These are phyloP conservation scores for Aspergillus tanneri DNA, from an alignment of 2,329 filamentous ascomycete species.

Conservation along the genomic window DNA sequence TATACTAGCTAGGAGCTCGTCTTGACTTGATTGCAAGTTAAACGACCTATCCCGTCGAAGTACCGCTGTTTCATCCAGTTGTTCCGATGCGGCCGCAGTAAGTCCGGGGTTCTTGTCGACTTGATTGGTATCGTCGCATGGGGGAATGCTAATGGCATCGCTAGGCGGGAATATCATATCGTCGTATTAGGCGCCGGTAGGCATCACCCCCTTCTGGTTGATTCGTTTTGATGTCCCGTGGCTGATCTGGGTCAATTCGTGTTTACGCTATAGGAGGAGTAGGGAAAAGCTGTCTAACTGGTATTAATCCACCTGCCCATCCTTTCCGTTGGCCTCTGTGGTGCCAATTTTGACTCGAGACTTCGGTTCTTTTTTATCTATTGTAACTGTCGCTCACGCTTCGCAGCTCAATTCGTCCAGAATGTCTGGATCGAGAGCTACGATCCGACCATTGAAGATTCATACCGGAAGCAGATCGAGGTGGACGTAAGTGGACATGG, in stretches of 20 bases:
- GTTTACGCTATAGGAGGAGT: conserved; percentile 66
- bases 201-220: conserved; percentile 10
- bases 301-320: conserved; percentile 49
- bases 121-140: conserved; percentile 3
- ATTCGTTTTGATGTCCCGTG: conserved; percentile 1
- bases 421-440: conserved; percentile 94
- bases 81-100: conserved; percentile 40
- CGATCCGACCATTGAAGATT: conserved; percentile 85
- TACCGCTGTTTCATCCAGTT: conserved; percentile 1
- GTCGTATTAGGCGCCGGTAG: conserved; percentile 77
- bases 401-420: conserved; percentile 81
- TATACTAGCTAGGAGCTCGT: not conserved
- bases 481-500: conserved; percentile 69
- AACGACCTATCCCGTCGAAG: not conserved
- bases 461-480: conserved; percentile 82
- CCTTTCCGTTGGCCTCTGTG: not conserved
- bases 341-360: too few species aligned
- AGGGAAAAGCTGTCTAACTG: conserved; percentile 88
- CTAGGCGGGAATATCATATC: conserved; percentile 75
- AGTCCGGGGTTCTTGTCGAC: conserved; percentile 18
- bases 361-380: too few species aligned
- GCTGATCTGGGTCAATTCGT: conserved; percentile 19
- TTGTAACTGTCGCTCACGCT: conserved; percentile 10
- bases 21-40: not conserved
- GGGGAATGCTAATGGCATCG: conserved; percentile 22